These are phyloP conservation scores for Leptographium procerum DNA, from an alignment of 2,329 filamentous ascomycete genomes.

Conservation along the genomic window DNA sequence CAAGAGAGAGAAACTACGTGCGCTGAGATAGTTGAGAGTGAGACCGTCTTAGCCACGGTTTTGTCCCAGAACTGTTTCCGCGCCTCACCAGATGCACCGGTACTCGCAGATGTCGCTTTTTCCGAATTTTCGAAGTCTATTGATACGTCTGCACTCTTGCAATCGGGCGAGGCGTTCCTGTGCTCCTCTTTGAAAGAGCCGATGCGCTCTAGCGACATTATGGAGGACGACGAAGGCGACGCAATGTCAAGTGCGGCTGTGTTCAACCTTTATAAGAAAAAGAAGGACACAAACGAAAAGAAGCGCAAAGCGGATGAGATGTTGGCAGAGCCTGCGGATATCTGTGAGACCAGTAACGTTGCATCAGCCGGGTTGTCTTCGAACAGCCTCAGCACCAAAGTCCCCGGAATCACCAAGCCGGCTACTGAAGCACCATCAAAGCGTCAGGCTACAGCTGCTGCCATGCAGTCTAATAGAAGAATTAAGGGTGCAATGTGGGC, in stretches of 20 bases:
- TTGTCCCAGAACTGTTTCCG: background rate
- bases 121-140: background rate
- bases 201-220: background rate
- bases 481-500: constrained; percentile 4
- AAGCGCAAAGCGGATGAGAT: constrained; percentile 24
- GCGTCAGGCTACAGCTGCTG: constrained; percentile 7
- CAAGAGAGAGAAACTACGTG: background rate
- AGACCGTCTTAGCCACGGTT: background rate
- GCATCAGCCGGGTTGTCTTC: background rate
- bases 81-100: background rate
- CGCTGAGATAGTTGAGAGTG: background rate
- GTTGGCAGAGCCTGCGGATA: background rate
- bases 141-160: background rate
- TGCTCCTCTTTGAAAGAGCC: background rate
- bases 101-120: background rate
- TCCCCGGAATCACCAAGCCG: background rate
- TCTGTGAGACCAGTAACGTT: background rate
- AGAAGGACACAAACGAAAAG: background rate
- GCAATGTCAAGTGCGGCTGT: constrained; percentile 7
- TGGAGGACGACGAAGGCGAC: background rate
- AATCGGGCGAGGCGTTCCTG: constrained; percentile 1
- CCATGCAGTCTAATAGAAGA: constrained; percentile 1
- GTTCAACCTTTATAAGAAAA: background rate
- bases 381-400: background rate
- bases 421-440: constrained; percentile 1